Evolutionary conservation across 2,329 filamentous ascomycete genomes (phyloP), one percentile per base, ranked within the genome.

Genomic region (Penicillium expansum): DNA sequence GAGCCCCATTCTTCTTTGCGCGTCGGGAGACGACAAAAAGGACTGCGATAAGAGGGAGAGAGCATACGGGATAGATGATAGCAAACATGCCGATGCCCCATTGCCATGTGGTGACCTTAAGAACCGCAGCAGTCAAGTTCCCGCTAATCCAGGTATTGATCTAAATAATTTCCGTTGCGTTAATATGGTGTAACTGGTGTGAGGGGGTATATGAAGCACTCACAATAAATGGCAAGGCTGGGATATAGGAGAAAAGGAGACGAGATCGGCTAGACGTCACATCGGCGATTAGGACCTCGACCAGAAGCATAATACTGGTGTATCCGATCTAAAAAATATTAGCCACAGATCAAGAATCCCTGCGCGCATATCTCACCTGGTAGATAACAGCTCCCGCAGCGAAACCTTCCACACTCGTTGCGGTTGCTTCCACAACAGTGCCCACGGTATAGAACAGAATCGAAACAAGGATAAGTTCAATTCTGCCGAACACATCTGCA

Each of bases 81-180:
- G 77, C 78, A 78, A 82, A 87, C 83, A 87, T 87, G 60, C 84
- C 85, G 24, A 85, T 78, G 14, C 85, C 85, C 83, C 84, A 87
- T 56, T 79, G 72, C 85, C 85, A 88, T 1, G 75, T 79, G 0
- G 82, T 82, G 2, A 66, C 68, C 0, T 55, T 63, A 20, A 86
- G 65, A 0, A 86, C 82, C 0, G 81, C 77, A 0, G 70, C 67
- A 0, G 82, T 79, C 48, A 88, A 72, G 59, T 83, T 80, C 20
- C 85, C 85, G 58, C 82, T 83, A 14, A 87, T 78, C 85, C 85
- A 88, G 0, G 84, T 84, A 64, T 87, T 87, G 69, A 85, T 76
- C 51, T 54, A 27, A 11, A 14, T 9, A 35, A n/a, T 33, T 37
- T 43, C 4, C 35, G 18, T 4, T 22, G 11, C 3, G 1, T 41